phyloP scores from a whole-genome alignment of 179 eudicot species.

The Sideroxylon spinosum region DNA sequence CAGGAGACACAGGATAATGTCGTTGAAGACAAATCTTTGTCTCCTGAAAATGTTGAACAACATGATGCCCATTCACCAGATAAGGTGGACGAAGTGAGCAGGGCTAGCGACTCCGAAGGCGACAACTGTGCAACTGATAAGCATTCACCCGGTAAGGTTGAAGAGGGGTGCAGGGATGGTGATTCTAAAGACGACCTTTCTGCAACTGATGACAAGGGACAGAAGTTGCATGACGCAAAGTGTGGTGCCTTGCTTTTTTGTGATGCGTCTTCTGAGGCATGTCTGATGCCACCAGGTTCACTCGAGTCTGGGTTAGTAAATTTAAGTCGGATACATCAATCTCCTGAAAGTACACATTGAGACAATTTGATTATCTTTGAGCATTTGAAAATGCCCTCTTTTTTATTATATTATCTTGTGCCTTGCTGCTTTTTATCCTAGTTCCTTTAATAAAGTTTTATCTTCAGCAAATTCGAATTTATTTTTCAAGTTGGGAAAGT shows the following conservation, averaged over 20 bases:
- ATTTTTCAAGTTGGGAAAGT: no score
- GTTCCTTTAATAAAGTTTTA: no score
- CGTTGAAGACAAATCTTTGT: slow-evolving; percentile 10
- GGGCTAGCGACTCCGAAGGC: not conserved
- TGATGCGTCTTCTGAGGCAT: slow-evolving; percentile 52
- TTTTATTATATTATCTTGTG: not conserved
- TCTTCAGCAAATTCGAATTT: no score
- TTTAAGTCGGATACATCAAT: slow-evolving; percentile 92
- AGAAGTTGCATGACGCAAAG: slow-evolving; percentile 37
- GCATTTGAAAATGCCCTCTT: slow-evolving; percentile 28
- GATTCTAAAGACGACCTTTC: no score
- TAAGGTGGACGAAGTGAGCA: slow-evolving; percentile 18
- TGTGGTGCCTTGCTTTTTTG: slow-evolving; percentile 42
- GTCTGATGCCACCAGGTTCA: slow-evolving; percentile 63
- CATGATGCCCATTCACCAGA: slow-evolving; percentile 15
- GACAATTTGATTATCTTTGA: slow-evolving; percentile 48
- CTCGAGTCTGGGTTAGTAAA: slow-evolving; percentile 68
- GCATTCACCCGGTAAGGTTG: no score
- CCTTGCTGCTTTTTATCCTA: no score
- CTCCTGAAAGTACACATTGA: slow-evolving; percentile 98
- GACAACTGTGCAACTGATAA: slow-evolving; percentile 9
- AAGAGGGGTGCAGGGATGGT: no score
- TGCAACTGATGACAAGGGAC: slow-evolving; percentile 19
- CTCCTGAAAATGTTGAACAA: slow-evolving; percentile 17
- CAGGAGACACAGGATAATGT: slow-evolving; percentile 2